phyloP scores from a whole-genome alignment of 1,284 basidiomycete species.

The Ceraceosorus guamensis region DNA sequence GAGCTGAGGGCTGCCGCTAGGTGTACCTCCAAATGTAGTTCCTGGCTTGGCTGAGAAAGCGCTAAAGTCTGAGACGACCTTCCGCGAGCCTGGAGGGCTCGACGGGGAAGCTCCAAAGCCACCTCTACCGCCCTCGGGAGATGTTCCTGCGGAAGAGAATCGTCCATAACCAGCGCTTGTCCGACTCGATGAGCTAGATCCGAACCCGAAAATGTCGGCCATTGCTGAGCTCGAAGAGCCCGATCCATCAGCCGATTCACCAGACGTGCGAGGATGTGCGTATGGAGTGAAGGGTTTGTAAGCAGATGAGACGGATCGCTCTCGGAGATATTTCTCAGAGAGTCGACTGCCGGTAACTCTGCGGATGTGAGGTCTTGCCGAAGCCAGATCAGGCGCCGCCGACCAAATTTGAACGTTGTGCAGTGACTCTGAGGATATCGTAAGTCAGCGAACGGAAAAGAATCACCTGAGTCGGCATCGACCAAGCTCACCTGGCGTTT shows the following conservation, averaged over 20 bases:
- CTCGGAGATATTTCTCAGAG: conserved; percentile 40
- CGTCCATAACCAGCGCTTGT: neutral
- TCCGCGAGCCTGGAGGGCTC: conserved; percentile 22
- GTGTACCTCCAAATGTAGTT: conserved; percentile 27
- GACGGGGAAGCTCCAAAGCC: no score
- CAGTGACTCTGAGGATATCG: conserved; percentile 62
- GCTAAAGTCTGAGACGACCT: conserved; percentile 35
- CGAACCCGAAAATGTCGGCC: conserved; percentile 1
- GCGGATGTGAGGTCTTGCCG: conserved; percentile 61
- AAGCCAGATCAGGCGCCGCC: conserved; percentile 63
- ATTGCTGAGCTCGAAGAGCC: conserved; percentile 1
- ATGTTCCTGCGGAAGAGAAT: neutral
- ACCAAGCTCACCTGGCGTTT: no score
- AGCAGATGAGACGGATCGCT: conserved; percentile 24
- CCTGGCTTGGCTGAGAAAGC: conserved; percentile 37
- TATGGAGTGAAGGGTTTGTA: conserved; percentile 31
- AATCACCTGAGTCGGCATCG: neutral
- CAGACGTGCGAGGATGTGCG: conserved; percentile 16
- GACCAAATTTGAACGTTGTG: conserved; percentile 87
- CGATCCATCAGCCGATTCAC: neutral
- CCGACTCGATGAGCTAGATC: conserved; percentile 1
- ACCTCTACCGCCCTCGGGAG: neutral
- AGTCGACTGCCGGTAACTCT: conserved; percentile 56
- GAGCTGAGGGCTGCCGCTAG: conserved; percentile 20
- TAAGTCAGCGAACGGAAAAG: neutral